Base-by-base conservation (phyloP, 805 yeast genomes). In the Candida chilensis region DNA sequence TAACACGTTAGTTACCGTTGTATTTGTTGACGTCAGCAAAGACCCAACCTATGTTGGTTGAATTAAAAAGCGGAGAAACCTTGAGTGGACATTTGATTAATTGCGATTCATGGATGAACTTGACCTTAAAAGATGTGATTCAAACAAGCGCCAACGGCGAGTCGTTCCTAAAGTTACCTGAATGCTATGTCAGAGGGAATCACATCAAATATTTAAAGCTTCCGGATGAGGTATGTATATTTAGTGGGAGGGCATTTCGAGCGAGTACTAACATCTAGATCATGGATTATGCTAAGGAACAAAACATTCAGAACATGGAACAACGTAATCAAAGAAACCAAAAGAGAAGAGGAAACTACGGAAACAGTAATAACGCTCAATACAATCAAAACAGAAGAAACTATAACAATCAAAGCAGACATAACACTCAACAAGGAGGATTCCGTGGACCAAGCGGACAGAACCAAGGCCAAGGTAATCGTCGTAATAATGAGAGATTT, bases 31-130 rank as follows among this genome's bases (percentile, higher is more conserved):
- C 94, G 32, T 82, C 95, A 33, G 85, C 95, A 12, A 88, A 87
- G 53, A 88, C 85, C 34, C 88, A 84, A 47, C 82, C 87, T 22
- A 70, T 92, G 46, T 68, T 81, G 47, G 85, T 92, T 29, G 98
- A 90, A 53, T 71, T 92, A 48, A 92, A 92, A 54, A 78, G 81
- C 33, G 96, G 97, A 20, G 96, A 85, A 46, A 78, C 90, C 7
- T 64, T 88, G 29, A 81, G 80, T 46, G 99, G 99, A 30, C 72
- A 71, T 33, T 64, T 92, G 36, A 73, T 75, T 33, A 82, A 84
- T 47, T 86, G 95, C 44, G 99, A 92, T 52, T 78, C 85, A 24
- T 84, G 94, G 87, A 92, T 92, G 99, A 92, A 92, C 53, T 64
- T 92, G 40, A 83, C 95, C 2, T 64, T 92, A 32, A 67, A 67